phyloP scores from a whole-genome alignment of 768 basidiomycete species.

The Strobilomyces dryophilus region DNA sequence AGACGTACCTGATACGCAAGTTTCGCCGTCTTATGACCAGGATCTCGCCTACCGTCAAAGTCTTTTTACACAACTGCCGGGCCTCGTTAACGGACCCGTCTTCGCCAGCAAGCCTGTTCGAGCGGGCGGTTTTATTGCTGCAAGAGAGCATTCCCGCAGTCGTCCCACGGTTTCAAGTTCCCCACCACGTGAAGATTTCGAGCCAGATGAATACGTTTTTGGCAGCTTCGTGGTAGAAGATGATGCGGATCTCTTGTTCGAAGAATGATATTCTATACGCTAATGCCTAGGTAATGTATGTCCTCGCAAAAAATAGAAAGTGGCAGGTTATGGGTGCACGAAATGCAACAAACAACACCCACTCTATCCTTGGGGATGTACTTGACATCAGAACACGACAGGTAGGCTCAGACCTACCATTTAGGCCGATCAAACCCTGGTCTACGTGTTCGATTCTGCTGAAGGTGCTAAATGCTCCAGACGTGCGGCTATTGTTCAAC shows the following conservation, averaged over 20 bases:
- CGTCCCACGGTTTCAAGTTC: slow-evolving; percentile 52
- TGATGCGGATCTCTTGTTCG: slow-evolving; percentile 62
- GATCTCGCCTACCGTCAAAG: slow-evolving; percentile 63
- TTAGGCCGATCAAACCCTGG: too few species aligned
- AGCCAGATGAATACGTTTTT: slow-evolving; percentile 61
- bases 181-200: slow-evolving; percentile 47
- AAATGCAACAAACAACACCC: too few species aligned
- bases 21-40: slow-evolving; percentile 71
- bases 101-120: slow-evolving; percentile 54
- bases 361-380: too few species aligned
- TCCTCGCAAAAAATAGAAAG: neutral
- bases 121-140: slow-evolving; percentile 34
- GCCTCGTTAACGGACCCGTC: slow-evolving; percentile 35
- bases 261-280: slow-evolving; percentile 5
- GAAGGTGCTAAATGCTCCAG: too few species aligned
- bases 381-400: too few species aligned
- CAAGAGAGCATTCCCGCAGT: slow-evolving; percentile 32
- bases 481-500: too few species aligned
- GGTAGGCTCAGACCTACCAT: too few species aligned
- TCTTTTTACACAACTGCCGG: slow-evolving; percentile 64
- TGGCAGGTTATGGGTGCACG: neutral
- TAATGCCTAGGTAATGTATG: slow-evolving; percentile 6
- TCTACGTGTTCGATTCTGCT: too few species aligned
- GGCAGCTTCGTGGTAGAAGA: slow-evolving; percentile 83
- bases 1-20: slow-evolving; percentile 62